Conservation (phyloP, 108 stramenopile genomes). For the Pseudonitzschia delicatissima region DNA sequence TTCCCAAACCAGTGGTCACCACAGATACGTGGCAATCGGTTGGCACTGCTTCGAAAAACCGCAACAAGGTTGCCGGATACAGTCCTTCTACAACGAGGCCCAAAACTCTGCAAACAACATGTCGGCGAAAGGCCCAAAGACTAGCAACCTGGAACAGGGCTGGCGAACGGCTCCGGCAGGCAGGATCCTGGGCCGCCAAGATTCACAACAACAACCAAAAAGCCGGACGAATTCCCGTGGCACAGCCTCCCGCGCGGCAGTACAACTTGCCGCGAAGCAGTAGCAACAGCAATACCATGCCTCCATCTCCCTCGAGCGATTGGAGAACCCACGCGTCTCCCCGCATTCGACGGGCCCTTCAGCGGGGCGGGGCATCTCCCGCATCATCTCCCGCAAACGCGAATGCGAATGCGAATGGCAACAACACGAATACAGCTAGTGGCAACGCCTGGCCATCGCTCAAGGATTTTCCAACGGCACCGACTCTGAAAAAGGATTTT, state of each 20-base stretch:
- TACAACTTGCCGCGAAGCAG: no score
- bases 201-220: not conserved
- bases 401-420: no score
- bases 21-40: slow-evolving; percentile 25
- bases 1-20: slow-evolving; percentile 22
- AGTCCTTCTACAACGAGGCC: not conserved
- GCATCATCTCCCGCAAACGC: not conserved
- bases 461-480: slow-evolving; percentile 26
- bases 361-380: slow-evolving; percentile 4
- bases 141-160: not conserved
- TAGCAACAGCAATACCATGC: no score
- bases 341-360: slow-evolving; percentile 25
- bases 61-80: not conserved
- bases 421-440: no score
- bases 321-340: slow-evolving; percentile 37
- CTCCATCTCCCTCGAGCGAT: slow-evolving; percentile 33
- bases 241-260: no score
- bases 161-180: not conserved
- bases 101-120: not conserved
- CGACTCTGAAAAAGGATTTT: not conserved
- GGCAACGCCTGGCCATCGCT: slow-evolving; percentile 27
- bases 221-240: no score
- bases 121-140: not conserved
- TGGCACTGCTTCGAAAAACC: not conserved
- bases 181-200: slow-evolving; percentile 32